Conservation (phyloP, 2,329 filamentous ascomycete genomes). For the Pleoardoris graminearum region DNA sequence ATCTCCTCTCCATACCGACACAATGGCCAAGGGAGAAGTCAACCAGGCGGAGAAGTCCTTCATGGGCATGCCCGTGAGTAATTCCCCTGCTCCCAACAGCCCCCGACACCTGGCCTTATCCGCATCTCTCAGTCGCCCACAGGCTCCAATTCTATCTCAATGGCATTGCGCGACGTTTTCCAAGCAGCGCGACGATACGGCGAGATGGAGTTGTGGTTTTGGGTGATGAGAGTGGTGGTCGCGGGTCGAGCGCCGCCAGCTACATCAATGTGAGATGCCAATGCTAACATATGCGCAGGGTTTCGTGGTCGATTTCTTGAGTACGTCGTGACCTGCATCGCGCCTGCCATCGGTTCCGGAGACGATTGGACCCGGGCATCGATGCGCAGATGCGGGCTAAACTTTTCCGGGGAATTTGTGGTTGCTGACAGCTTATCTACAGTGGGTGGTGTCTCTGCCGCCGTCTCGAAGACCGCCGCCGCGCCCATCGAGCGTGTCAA, state of each 20-base stretch:
- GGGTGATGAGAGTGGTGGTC: slow-evolving; percentile 22
- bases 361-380: slow-evolving; percentile 28
- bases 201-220: slow-evolving; percentile 25
- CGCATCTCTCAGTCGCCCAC: slow-evolving; percentile 22
- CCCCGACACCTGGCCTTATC: slow-evolving; percentile 22
- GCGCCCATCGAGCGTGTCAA: slow-evolving; percentile 99
- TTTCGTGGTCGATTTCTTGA: slow-evolving; percentile 98
- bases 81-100: too few relatives aligned
- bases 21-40: slow-evolving; percentile 51
- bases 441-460: slow-evolving; percentile 99
- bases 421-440: slow-evolving; percentile 51
- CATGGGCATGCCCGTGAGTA: slow-evolving; percentile 55
- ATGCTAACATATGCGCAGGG: slow-evolving; percentile 59
- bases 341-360: slow-evolving; percentile 21
- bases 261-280: slow-evolving; percentile 24
- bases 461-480: slow-evolving; percentile 99
- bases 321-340: slow-evolving; percentile 64
- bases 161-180: slow-evolving; percentile 25
- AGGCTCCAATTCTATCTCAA: slow-evolving; percentile 32
- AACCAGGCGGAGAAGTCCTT: slow-evolving; percentile 58
- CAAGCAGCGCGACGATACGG: slow-evolving; percentile 18
- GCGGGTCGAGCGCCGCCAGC: slow-evolving; percentile 19
- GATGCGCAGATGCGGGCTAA: slow-evolving; percentile 15
- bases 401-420: slow-evolving; percentile 13
- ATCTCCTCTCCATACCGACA: slow-evolving; percentile 43